These are phyloP conservation scores for Hypomyces perniciosus DNA, from an alignment of 2,329 filamentous ascomycete species.

Conservation along the genomic window DNA sequence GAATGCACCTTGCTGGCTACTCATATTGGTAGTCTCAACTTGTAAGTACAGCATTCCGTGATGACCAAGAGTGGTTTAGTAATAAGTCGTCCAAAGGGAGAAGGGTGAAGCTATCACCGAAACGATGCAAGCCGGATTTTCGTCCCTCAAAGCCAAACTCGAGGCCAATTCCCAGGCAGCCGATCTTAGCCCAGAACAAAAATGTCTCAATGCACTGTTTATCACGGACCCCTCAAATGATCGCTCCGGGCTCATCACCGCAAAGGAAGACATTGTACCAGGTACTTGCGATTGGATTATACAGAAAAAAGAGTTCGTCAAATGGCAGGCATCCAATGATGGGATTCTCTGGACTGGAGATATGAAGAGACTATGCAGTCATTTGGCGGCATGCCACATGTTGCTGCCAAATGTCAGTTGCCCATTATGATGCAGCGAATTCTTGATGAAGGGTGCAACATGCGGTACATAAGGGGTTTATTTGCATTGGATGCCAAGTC, in stretches of 20 bases:
- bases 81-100: background rate
- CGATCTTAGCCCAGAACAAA: background rate
- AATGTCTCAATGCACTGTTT: background rate
- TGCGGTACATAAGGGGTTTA: background rate
- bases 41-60: background rate
- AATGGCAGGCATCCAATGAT: background rate
- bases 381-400: background rate
- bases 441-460: background rate
- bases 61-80: too few relatives aligned
- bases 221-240: slow-evolving; percentile 1
- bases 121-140: background rate
- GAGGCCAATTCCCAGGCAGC: background rate
- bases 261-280: background rate
- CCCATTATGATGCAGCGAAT: background rate
- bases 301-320: background rate
- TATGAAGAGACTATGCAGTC: background rate
- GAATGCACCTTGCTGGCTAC: background rate
- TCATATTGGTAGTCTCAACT: background rate
- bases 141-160: background rate
- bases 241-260: background rate
- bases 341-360: slow-evolving; percentile 3
- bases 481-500: background rate
- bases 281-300: slow-evolving; percentile 4
- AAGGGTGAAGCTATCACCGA: background rate
- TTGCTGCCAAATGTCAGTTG: background rate